Conservation (phyloP, 225 moss, liverwort and hornwort genomes). For the Anthoceros angustus region DNA sequence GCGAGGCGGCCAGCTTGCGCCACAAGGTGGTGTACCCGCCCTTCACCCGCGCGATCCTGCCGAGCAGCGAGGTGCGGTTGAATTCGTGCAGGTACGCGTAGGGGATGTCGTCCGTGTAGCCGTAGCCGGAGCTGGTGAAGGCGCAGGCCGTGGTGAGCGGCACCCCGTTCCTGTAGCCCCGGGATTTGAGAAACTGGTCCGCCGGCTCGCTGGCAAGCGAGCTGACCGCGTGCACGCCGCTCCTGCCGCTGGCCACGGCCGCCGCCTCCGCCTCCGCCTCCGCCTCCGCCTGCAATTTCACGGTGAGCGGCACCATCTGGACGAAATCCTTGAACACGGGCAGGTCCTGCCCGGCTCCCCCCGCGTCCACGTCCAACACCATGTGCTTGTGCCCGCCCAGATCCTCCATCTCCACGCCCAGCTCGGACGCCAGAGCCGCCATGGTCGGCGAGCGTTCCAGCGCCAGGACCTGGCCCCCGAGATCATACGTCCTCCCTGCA, state of each 20-base stretch:
- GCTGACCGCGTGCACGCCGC: conserved; percentile 25
- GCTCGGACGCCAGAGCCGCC: conserved; percentile 11
- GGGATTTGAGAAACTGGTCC: too few species aligned
- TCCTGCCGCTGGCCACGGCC: conserved; percentile 2
- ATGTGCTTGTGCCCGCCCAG: conserved; percentile 16
- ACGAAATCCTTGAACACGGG: conserved; percentile 8
- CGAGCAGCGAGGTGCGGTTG: conserved; percentile 13
- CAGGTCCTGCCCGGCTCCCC: not conserved
- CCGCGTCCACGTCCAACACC: conserved; percentile 7
- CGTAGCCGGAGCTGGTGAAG: conserved; percentile 25
- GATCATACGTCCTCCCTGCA: conserved; percentile 20
- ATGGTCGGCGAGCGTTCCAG: conserved; percentile 15
- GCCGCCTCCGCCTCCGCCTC: conserved; percentile 12
- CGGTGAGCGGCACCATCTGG: conserved; percentile 12
- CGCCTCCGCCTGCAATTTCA: conserved; percentile 20
- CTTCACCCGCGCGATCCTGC: conserved; percentile 20
- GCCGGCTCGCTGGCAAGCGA: conserved; percentile 16
- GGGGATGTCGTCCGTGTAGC: conserved; percentile 21
- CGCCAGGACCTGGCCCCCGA: conserved; percentile 24
- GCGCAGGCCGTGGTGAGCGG: conserved; percentile 15
- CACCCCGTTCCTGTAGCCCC: too few species aligned
- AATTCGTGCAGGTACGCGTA: conserved; percentile 32
- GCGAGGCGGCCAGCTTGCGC: conserved; percentile 15
- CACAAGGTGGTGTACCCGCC: conserved; percentile 24
- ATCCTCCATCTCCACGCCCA: conserved; percentile 22